Base-by-base conservation (phyloP, 495 filamentous ascomycete species). In the Pseudomonodictys pantanalensis region DNA sequence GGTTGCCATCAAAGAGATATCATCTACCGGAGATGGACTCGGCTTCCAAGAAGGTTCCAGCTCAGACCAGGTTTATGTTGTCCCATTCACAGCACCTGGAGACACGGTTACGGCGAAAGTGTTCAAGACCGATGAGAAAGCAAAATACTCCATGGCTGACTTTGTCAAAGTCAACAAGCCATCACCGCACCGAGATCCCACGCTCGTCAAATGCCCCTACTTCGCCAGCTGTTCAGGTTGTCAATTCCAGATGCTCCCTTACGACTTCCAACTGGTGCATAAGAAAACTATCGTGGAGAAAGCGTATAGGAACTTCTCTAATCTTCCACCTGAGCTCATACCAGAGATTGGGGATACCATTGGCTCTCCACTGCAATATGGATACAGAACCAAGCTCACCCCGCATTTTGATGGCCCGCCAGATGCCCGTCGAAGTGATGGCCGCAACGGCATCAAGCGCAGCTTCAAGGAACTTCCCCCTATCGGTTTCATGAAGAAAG, bases 221-320 rank as follows among this genome's bases (percentile, higher is more conserved):
- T 98, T 98, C 68, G 73, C 80, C 29, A 81, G 78, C 50, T 98
- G 93, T 71, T 89, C 89, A 0, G 93, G 93, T 3, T 98, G 93
- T 68, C 95, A 97, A 75, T 89, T 97, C 69, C 93, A 98, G 73
- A 96, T 97, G 90, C 82, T 98, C 54, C 82, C 90, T 39, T 98
- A 98, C 73, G 75, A 80, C 26, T 85, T 89, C 54, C 93, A 98
- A 71, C 79, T 98, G 26, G 79, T 77, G 29, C 87, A 91, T 67
- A 98, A 98, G 77, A 84, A 81, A 69, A 76, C 79, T 46, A 87
- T 97, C 52, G 86, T 98, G 26, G 89, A 93, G 69, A 95, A 92
- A 69, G 93, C 95, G 25, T 98, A 88, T 75, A 79, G 78, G 47
- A 91, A 96, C 75, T 98, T 96, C 77, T 95, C 91, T 11, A 78